Evolutionary conservation across 768 basidiomycete genomes (phyloP).

Genomic region (Pholiota microspora): DNA sequence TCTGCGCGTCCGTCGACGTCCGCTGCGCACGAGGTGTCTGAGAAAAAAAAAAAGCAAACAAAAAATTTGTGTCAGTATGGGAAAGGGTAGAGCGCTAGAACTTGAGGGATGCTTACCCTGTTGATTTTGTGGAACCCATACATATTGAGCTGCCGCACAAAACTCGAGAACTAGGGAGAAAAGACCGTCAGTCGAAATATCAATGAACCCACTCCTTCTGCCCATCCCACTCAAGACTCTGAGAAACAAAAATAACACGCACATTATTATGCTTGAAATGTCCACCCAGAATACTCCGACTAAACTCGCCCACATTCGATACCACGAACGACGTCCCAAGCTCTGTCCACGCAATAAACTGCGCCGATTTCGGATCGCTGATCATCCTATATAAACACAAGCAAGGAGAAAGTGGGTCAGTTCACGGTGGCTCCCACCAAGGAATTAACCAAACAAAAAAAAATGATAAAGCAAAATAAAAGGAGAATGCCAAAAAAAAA

Average conservation of each 20-base stretch:
- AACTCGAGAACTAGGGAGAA: conserved; percentile 74
- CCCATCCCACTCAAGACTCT: neutral
- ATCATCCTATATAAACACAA: conserved; percentile 62
- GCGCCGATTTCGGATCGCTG: conserved; percentile 74
- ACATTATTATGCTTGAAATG: conserved; percentile 94
- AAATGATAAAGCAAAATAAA: neutral
- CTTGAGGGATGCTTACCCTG: conserved; percentile 48
- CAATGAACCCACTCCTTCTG: neutral
- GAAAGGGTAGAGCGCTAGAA: conserved; percentile 4
- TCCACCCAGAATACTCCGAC: conserved; percentile 76
- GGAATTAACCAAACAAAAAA: conserved; percentile 13
- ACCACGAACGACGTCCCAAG: conserved; percentile 84
- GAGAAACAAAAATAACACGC: conserved; percentile 27
- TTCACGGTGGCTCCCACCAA: no score
- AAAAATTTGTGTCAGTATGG: neutral
- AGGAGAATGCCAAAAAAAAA: neutral
- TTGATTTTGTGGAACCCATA: conserved; percentile 96
- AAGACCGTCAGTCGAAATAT: conserved; percentile 2
- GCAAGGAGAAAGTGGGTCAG: conserved; percentile 2
- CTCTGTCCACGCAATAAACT: conserved; percentile 83
- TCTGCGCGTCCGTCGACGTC: conserved; percentile 77
- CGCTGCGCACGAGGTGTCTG: conserved; percentile 83
- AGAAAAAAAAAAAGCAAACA: conserved; percentile 3
- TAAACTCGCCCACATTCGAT: conserved; percentile 84
- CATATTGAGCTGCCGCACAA: conserved; percentile 95